Conservation (phyloP, 805 yeast genomes). For the Saccharomycopsis olivae region DNA sequence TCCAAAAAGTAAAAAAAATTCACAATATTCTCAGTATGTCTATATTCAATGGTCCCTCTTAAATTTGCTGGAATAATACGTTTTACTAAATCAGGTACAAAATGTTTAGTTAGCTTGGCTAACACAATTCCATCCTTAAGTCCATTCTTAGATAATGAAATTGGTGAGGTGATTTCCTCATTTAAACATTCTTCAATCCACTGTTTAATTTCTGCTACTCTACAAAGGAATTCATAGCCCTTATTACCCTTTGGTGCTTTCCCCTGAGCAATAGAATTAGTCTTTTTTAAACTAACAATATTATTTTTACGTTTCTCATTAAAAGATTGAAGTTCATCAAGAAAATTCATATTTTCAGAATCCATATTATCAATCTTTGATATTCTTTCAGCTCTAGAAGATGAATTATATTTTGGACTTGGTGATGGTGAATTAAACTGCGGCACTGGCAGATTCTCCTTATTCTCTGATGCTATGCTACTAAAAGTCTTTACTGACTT, state of each 20-base stretch:
- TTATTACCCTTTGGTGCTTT: constrained; percentile 20
- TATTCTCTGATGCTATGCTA: too few species aligned
- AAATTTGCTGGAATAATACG: constrained; percentile 44
- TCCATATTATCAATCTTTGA: neutral
- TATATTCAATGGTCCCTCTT: constrained; percentile 52
- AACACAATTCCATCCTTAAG: constrained; percentile 77
- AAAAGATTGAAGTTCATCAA: constrained; percentile 9
- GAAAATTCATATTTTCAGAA: constrained; percentile 1
- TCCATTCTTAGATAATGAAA: constrained; percentile 47
- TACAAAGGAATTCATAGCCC: constrained; percentile 71
- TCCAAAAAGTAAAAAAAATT: constrained; percentile 64
- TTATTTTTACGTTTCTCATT: constrained; percentile 7
- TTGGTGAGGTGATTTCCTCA: constrained; percentile 45
- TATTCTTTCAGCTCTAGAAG: neutral
- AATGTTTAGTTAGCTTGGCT: constrained; percentile 65
- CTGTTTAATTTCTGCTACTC: constrained; percentile 64
- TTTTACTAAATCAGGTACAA: constrained; percentile 55
- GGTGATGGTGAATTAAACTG: too few species aligned
- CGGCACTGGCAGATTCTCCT: too few species aligned
- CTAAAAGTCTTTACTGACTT: too few species aligned
- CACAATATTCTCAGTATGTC: constrained; percentile 88
- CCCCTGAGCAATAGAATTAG: constrained; percentile 6
- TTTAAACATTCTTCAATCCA: constrained; percentile 67
- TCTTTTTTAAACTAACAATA: constrained; percentile 3
- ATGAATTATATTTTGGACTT: too few species aligned